Conservation (phyloP, 2,329 filamentous ascomycete species). For the Talaromyces sp. region DNA sequence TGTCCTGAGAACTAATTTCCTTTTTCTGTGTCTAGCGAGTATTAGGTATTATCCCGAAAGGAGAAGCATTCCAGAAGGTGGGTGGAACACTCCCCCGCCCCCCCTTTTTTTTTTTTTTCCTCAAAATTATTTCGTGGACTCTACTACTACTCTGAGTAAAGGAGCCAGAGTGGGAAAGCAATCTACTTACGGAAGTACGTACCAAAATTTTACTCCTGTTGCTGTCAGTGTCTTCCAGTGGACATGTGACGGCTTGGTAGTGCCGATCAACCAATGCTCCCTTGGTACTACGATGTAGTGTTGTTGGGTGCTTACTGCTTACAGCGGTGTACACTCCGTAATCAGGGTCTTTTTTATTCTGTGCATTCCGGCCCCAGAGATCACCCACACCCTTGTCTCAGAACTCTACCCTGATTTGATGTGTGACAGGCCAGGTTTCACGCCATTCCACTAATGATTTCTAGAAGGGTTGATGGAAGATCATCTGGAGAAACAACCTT, state of each 20-base stretch:
- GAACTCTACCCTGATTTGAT: neutral
- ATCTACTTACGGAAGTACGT: too few relatives aligned
- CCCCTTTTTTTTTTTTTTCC: neutral
- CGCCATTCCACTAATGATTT: neutral
- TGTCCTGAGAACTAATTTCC: neutral
- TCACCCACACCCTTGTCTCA: neutral
- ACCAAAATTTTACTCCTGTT: neutral
- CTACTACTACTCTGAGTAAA: too few relatives aligned
- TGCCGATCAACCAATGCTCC: neutral
- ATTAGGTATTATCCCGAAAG: neutral
- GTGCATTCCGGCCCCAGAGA: neutral
- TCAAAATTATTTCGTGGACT: too few relatives aligned
- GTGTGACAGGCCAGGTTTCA: neutral
- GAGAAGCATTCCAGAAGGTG: slow-evolving; percentile 1
- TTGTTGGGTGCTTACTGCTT: too few relatives aligned
- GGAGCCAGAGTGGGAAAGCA: too few relatives aligned
- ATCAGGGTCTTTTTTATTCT: neutral
- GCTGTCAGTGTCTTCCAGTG: neutral
- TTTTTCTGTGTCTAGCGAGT: neutral
- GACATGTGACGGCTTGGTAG: neutral
- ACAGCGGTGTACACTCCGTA: neutral
- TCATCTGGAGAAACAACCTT: neutral
- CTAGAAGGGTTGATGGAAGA: neutral
- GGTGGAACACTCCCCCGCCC: neutral
- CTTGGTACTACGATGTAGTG: too few relatives aligned